Base-by-base conservation (phyloP, 1,139 yeast species). In the Candida tunisiensis region DNA sequence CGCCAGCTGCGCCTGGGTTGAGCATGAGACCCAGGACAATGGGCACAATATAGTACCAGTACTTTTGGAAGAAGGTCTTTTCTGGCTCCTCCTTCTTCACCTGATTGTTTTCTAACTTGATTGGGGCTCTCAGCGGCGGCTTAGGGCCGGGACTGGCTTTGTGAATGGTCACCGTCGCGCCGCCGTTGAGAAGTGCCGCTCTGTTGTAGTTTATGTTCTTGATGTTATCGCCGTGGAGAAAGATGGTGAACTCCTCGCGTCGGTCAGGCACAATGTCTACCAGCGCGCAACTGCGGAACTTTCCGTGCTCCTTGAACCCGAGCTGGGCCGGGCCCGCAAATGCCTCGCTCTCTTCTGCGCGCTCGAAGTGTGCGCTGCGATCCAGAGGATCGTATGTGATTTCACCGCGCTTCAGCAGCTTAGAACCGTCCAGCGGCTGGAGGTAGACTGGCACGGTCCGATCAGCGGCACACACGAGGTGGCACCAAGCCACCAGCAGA, bases 21-120 rank as follows among this genome's bases (percentile, higher is more conserved):
- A n/a, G n/a, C 13, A 20, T 10, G 8, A 52, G 19, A 33, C 53
- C 32, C 8, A 52, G 26, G 5, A 41, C 36, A 9, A 41, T 29
- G 1, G 57, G 58, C 3, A 51, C 39, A 25, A 53, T 29, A 30
- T 47, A 51, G 30, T 48, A 38, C 56, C 60, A 54, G 37, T 54
- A 53, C 34, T 55, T 52, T 32, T 51, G 55, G 25, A 54, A 24
- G 28, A 55, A 52, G 10, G 53, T 28, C 35, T 48, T 42, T 21
- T 41, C 45, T 2, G 30, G 37, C 28, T 39, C 46, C 12, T 37
- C 42, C 22, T 38, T 43, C 3, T 42, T 39, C 12, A 41, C 31
- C 22, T 46, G 36, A 30, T 39, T 45, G 24, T 43, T 42, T 2
- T 43, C 48, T 11, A 51, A 33, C 26, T 35, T 36, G 8, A 48